Evolutionary conservation across 129 eudicot species (phyloP), one percentile per base, ranked within the genome.

Genomic region (Centaurea solstitialis): DNA sequence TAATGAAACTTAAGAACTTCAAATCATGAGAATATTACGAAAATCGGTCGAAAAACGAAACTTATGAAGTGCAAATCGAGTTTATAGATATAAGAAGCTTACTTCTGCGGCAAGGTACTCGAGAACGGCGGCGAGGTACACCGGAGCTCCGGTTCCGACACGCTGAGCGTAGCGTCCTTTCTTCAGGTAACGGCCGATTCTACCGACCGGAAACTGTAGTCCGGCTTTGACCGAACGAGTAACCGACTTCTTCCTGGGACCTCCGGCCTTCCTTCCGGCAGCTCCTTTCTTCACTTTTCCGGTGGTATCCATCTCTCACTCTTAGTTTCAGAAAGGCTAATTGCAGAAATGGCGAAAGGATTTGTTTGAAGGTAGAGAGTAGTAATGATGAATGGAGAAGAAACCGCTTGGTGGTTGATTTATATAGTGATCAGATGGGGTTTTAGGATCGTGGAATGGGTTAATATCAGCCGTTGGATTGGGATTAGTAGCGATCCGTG

Each of bases 71-170:
- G 30, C 1, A 26, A 26, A 26, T 26, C 30, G 30, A 26, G 2
- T 26, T 26, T 26, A n/a, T n/a, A n/a, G n/a, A n/a, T n/a, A n/a
- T n/a, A 0, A 2, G 12, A 61, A 30, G 15, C 22, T 21, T 87
- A 91, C 97, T 77, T 91, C 97, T 9, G 97, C 97, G 0, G 97
- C 97, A 0, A 91, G 86, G 47, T 91, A 91, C 40, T 91, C 95
- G 7, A 90, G 92, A 3, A 90, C 95, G 18, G 95, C 95, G 17
- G 95, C 95, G 1, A 90, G 57, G 85, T 91, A 91, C 6, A 91
- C 90, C 41, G 97, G 97, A 66, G 97, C 97, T 6, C 93, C 97
- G 28, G 86, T 82, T 0, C 97, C 97, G 7, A 91, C 91, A 2
- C 97, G 90, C 66, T 87, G 78, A 15, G 93, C 86, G 37, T 91